Evolutionary conservation across 2,329 filamentous ascomycete species (phyloP).

Genomic region (Xylaria sp.): DNA sequence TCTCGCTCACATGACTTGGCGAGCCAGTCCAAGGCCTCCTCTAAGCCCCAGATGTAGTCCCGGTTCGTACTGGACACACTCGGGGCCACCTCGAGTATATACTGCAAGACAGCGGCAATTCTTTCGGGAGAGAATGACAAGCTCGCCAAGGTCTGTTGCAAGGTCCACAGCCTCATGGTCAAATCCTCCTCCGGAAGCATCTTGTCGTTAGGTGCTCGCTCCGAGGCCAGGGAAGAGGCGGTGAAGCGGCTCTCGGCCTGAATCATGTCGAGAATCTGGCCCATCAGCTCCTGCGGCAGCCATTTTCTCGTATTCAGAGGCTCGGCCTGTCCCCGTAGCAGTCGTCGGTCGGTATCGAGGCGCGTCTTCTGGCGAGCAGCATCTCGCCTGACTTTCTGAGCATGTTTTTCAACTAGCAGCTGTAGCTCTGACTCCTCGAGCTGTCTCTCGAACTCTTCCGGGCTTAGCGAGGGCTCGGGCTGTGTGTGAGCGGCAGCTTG

Average conservation of each 20-base stretch:
- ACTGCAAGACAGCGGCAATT: slow-evolving; percentile 71
- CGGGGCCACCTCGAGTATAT: slow-evolving; percentile 74
- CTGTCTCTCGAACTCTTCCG: slow-evolving; percentile 90
- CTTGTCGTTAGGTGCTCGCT: slow-evolving; percentile 60
- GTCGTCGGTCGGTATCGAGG: slow-evolving; percentile 84
- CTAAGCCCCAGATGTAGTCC: slow-evolving; percentile 83
- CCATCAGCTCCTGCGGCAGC: slow-evolving; percentile 82
- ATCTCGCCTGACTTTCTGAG: slow-evolving; percentile 81
- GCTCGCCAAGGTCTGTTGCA: slow-evolving; percentile 77
- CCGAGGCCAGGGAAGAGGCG: slow-evolving; percentile 60
- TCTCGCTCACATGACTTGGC: slow-evolving; percentile 77
- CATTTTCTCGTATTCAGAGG: slow-evolving; percentile 78
- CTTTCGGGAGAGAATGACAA: slow-evolving; percentile 74
- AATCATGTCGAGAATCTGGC: slow-evolving; percentile 79
- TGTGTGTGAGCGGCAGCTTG: slow-evolving; percentile 9
- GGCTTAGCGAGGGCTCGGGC: slow-evolving; percentile 67
- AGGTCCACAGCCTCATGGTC: slow-evolving; percentile 82
- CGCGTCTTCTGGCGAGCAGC: slow-evolving; percentile 79
- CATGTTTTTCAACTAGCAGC: slow-evolving; percentile 84
- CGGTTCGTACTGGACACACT: slow-evolving; percentile 67
- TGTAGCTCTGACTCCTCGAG: slow-evolving; percentile 93
- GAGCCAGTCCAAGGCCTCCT: slow-evolving; percentile 90
- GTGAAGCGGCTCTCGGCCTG: slow-evolving; percentile 72
- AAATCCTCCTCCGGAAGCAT: slow-evolving; percentile 79
- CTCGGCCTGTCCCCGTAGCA: slow-evolving; percentile 83